Evolutionary conservation across 2,329 filamentous ascomycete species (phyloP), one percentile per base, ranked within the genome.

Genomic region (Mycogone perniciosa): DNA sequence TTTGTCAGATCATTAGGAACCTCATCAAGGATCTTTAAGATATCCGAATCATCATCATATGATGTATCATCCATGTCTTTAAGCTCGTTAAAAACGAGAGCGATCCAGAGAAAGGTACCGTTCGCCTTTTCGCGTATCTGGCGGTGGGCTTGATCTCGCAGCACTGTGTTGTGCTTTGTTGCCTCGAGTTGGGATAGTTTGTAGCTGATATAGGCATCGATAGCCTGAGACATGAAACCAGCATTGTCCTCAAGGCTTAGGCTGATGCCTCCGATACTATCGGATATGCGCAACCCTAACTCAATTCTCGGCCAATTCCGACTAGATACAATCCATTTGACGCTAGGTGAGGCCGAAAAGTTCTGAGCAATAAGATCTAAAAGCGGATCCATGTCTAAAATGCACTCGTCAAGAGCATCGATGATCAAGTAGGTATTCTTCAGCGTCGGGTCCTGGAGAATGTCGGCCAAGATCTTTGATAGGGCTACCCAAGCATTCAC

Each of bases 321-420:
- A 20, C 48, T 46, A 5, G 48, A 50, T 6, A 50, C n/a, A 10
- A 50, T 31, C 48, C 48, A 50, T 31, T 46, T 50, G 5, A 39
- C 35, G 4, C 5, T 7, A 13, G 37, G 40, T 20, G 29, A 7
- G n/a, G 26, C 4, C 4, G 33, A 34, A 4, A 35, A 1, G 20
- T 9, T 41, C 38, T 48, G 4, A 8, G 42, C 11, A 29, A 48
- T 8, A 29, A 48, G 46, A 10, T 29, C 37, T 8, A 48, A 26
- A 5, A 48, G 31, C 10, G 13, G 6, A n/a, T 34, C 27, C 10
- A 29, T 39, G 5, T 26, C 34, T 2, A 31, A 43, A 20, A 20
- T 20, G 52, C 73, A 76, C 56, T 77, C 73, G 47, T 78, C 73
- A 1, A 77, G 68, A 2, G 71, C 74, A 59, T 77, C 72, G 41